Conservation (phyloP, 1,284 basidiomycete genomes). For the Stygiomarasmius scandens region DNA sequence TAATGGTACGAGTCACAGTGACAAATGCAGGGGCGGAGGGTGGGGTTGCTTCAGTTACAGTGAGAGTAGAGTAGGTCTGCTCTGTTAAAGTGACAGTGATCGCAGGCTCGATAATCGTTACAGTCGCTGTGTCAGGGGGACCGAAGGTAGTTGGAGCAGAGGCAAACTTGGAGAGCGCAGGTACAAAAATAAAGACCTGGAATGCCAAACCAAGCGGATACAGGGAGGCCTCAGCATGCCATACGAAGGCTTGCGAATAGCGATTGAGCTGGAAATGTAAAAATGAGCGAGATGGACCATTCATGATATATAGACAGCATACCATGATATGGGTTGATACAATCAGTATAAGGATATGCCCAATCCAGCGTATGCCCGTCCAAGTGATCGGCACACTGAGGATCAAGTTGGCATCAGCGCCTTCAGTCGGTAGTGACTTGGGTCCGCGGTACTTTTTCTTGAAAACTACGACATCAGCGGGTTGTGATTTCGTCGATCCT, state of each 20-base stretch:
- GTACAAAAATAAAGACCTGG: background rate
- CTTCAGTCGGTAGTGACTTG: too few species aligned
- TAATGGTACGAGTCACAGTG: background rate
- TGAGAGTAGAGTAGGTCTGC: background rate
- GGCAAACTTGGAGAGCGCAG: background rate
- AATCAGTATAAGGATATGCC: too few species aligned
- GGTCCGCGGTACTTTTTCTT: background rate
- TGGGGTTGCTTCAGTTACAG: background rate
- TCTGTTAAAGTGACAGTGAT: background rate
- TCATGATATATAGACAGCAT: too few species aligned
- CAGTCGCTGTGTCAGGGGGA: background rate
- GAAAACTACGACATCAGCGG: slow-evolving; percentile 1
- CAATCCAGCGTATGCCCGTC: too few species aligned
- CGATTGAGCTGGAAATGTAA: background rate
- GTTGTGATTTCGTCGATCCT: background rate
- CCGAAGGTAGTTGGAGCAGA: background rate
- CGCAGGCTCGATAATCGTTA: background rate
- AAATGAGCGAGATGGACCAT: background rate
- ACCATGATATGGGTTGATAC: too few species aligned
- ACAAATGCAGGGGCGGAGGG: background rate
- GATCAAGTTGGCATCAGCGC: too few species aligned
- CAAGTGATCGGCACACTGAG: too few species aligned
- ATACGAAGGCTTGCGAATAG: background rate
- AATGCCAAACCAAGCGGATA: background rate
- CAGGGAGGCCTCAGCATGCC: background rate